Evolutionary conservation across 495 filamentous ascomycete species (phyloP), one percentile per base, ranked within the genome.

Genomic region (Hyaloscypha variabilis): DNA sequence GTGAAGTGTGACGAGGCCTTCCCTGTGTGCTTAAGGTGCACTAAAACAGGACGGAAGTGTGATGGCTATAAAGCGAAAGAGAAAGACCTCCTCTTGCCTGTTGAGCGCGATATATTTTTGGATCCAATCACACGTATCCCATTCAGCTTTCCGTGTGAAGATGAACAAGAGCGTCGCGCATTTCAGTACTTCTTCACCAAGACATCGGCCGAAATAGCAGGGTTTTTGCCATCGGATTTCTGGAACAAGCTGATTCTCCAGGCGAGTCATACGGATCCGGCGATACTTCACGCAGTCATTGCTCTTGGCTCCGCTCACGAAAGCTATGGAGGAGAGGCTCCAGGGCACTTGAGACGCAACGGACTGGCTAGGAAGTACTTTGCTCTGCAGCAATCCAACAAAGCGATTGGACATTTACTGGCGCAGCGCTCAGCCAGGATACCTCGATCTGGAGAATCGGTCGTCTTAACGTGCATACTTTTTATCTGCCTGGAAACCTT

Each of bases 171-270:
- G 39, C 39, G 39, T 17, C 39, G 17, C 4, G 39, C 39, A 4
- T 46, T 3, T 19, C 39, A 46, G 19, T 46, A 17, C 19, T 46
- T 46, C 39, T 46, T 14, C 19, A 46, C 39, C 11, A 46, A 46
- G 39, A 46, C 39, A 46, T 10, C 39, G 4, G 14, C 39, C 39
- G 39, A 46, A 17, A 46, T 46, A 46, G 39, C 39, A 17, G 39
- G 39, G 10, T 46, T 46, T 19, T 46, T 46, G 39, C 39, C 39
- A 46, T 17, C 39, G 19, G 39, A 58, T 34, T 36, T 58, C 21
- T 58, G 55, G 55, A 31, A 58, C 30, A 23, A 58, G n/a, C 14
- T 58, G n/a, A 34, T 58, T 28, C 29, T 58, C 30, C 55, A 31
- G 23, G 55, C 29, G 8, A 23, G 26, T 28, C 29, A 29, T 29